These are phyloP conservation scores for Panicum miliaceum DNA, from an alignment of 176 grass and related monocot species.

Conservation along the genomic window DNA sequence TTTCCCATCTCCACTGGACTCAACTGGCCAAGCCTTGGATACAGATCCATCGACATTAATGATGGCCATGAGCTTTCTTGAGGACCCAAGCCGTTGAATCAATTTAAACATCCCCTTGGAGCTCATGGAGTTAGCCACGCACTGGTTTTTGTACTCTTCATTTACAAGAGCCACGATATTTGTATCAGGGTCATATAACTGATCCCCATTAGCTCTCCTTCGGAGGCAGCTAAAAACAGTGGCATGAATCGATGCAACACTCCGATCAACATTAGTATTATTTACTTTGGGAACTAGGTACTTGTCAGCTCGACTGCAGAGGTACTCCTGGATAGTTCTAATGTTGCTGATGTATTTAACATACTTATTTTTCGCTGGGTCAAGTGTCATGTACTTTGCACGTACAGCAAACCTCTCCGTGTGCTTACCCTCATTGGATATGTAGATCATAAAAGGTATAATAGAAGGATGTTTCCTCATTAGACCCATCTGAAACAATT, in stretches of 20 bases:
- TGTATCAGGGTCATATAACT: constrained; percentile 68
- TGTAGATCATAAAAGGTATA: constrained; percentile 94
- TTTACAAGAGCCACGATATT: constrained; percentile 73
- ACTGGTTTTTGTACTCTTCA: constrained; percentile 83
- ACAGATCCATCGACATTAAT: constrained; percentile 86
- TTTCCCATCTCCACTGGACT: constrained; percentile 49
- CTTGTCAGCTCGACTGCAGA: constrained; percentile 78
- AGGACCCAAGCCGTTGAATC: constrained; percentile 85
- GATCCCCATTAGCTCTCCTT: constrained; percentile 53
- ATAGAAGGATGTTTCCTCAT: constrained; percentile 98
- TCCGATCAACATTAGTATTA: constrained; percentile 92
- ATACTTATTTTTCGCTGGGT: constrained; percentile 85
- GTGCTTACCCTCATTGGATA: constrained; percentile 87
- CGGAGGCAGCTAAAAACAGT: constrained; percentile 86
- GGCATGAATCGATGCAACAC: constrained; percentile 91
- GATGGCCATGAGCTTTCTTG: constrained; percentile 86
- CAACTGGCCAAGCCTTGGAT: constrained; percentile 86
- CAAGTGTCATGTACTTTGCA: constrained; percentile 97
- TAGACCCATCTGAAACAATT: constrained; percentile 78
- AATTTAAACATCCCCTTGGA: constrained; percentile 95
- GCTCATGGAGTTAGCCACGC: constrained; percentile 72
- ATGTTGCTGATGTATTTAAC: constrained; percentile 94
- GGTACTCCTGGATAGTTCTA: constrained; percentile 91
- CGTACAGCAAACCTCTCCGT: constrained; percentile 91
- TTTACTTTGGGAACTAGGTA: constrained; percentile 92